Percentiles rank a stretch among this genome's conserved stretches.
phyloP scores from a whole-genome alignment of 2,329 filamentous ascomycete genomes.

The Sclerotinia minor region DNA sequence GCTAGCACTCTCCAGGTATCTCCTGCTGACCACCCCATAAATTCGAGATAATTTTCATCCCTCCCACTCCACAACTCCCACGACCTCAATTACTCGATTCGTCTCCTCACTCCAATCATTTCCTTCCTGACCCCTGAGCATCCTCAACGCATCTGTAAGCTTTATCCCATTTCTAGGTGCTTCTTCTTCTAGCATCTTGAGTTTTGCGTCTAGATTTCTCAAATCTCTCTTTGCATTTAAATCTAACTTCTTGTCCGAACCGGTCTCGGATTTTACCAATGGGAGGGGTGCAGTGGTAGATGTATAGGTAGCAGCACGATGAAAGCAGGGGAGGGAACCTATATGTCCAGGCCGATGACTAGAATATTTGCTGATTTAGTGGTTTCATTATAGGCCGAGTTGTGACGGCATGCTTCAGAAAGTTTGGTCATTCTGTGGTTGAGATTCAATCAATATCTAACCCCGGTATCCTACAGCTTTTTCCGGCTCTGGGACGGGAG shows the following conservation, averaged over 20 bases:
- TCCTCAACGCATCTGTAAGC: slow-evolving; percentile 11
- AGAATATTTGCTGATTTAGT: background rate
- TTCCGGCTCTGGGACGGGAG: background rate
- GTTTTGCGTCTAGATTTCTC: background rate
- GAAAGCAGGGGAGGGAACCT: background rate
- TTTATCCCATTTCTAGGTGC: background rate
- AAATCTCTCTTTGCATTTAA: background rate
- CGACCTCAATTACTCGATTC: background rate
- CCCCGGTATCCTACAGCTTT: background rate
- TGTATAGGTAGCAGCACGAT: background rate
- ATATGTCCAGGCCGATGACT: background rate
- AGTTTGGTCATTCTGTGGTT: background rate
- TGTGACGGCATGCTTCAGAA: too few species aligned
- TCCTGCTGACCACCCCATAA: background rate
- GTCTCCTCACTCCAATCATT: background rate
- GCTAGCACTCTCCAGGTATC: background rate
- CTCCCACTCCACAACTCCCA: background rate
- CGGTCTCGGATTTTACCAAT: background rate
- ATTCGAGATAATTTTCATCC: too few species aligned
- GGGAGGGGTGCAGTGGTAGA: background rate
- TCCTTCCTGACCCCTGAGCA: slow-evolving; percentile 2
- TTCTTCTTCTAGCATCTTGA: background rate
- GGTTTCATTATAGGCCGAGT: too few species aligned
- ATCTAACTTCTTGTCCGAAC: background rate
- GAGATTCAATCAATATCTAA: background rate